Base-by-base conservation (phyloP, 352 stramenopile species). In the Phytophthora sp. region DNA sequence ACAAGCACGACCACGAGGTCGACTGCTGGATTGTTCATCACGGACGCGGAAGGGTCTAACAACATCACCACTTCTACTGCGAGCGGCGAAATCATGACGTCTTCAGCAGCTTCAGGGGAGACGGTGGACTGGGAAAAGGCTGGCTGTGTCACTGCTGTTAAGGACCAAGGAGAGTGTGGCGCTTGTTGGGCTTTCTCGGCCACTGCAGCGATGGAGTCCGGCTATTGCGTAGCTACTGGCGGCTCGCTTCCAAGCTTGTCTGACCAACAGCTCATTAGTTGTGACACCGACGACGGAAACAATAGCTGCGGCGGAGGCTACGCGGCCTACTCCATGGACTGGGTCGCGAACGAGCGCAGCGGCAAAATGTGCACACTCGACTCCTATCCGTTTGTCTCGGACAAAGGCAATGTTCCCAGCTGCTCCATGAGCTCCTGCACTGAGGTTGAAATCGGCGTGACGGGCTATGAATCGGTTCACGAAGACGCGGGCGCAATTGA, bases 201-300 rank as follows among this genome's bases (percentile, higher is more conserved):
- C 8, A 84, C 76, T 12, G 79, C 76, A 6, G 76, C 74, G 23
- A 86, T 88, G 62, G 79, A 88, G 49, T 84, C 76, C 0, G 79
- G 71, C 18, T 62, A 83, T 12, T 88, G 76, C 23, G 76, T 84
- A 10, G 60, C 65, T 3, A 79, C 68, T 4, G 58, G 60, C n/a
- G 65, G 67, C 26, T 74, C 58, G 13, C 57, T 86, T 8, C 74
- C 70, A 0, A 62, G 50, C 23, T 74, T 92, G 23, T 52, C 79
- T 0, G 80, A 89, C 53, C 83, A 92, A 59, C 72, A 92, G 65
- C 73, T 91, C 54, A 86, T 91, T 54, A 89, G 79, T 23, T 92
- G 83, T 38, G 72, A 89, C 51, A 72, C 66, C 53, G 52, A 77
- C 3, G 72, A 75, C 34, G 61, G 78, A 20, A 84, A 73, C 62